phyloP scores from a whole-genome alignment of 1,139 yeast genomes.

The Candida sojae region DNA sequence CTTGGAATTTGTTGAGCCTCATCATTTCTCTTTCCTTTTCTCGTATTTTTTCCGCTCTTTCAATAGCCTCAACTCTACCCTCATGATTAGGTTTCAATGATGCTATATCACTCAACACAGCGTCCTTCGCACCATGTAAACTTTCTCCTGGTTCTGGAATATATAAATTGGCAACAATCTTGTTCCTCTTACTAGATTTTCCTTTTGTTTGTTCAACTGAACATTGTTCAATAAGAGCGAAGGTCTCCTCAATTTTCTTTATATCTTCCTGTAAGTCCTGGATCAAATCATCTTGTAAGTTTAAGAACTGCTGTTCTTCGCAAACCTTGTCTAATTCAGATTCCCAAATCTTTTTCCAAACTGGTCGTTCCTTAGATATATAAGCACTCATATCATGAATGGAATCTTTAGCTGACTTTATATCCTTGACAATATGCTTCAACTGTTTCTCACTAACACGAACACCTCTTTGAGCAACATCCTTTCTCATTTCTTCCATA shows the following conservation, averaged over 20 bases:
- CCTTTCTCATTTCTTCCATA: conserved; percentile 86
- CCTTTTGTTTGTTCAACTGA: conserved; percentile 69
- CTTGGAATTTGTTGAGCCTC: conserved; percentile 68
- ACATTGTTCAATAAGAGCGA: conserved; percentile 76
- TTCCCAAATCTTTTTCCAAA: conserved; percentile 94
- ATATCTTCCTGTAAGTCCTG: conserved; percentile 81
- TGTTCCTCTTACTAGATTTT: conserved; percentile 30
- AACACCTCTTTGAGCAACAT: conserved; percentile 91
- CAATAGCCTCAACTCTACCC: conserved; percentile 81
- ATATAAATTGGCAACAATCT: conserved; percentile 39
- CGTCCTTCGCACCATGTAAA: conserved; percentile 70
- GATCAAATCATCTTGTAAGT: conserved; percentile 84
- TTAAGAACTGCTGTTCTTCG: conserved; percentile 91
- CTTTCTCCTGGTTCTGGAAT: conserved; percentile 71
- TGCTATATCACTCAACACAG: conserved; percentile 76
- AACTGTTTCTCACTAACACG: conserved; percentile 78
- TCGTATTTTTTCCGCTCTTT: conserved; percentile 80
- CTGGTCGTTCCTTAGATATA: conserved; percentile 70
- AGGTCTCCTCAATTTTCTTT: conserved; percentile 78
- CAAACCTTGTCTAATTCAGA: conserved; percentile 85
- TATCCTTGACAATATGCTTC: conserved; percentile 64
- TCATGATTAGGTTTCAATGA: conserved; percentile 85
- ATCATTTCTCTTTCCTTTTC: conserved; percentile 67
- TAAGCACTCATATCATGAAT: conserved; percentile 60
- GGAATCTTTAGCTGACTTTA: conserved; percentile 55